phyloP scores from a whole-genome alignment of 2,329 filamentous ascomycete genomes.

The Cercospora nicotianae region DNA sequence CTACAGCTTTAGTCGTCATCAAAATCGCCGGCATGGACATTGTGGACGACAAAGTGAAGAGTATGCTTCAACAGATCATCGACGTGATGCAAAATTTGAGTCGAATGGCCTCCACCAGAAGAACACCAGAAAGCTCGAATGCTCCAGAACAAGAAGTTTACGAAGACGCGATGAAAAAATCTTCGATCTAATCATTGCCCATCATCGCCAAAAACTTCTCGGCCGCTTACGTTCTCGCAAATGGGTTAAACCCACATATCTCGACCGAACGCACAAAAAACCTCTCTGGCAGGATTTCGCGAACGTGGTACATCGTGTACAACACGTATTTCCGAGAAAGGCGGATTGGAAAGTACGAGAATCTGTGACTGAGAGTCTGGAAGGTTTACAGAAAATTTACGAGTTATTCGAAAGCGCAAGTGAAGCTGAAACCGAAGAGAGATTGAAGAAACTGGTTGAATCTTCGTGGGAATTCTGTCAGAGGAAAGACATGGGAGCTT shows the following conservation, averaged over 20 bases:
- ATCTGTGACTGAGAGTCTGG: not conserved
- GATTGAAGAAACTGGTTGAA: conserved; percentile 6
- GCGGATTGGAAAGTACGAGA: conserved; percentile 9
- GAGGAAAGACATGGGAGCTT: not conserved
- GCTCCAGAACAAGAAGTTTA: too few relatives aligned
- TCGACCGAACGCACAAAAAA: conserved; percentile 21
- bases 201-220: conserved; percentile 19
- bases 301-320: conserved; percentile 17
- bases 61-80: conserved; percentile 12
- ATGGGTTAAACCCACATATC: conserved; percentile 18
- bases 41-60: conserved; percentile 13
- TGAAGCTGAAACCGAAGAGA: not conserved
- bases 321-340: conserved; percentile 15
- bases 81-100: conserved; percentile 3
- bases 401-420: conserved; percentile 7
- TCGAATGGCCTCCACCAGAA: not conserved
- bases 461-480: conserved; percentile 12
- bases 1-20: not conserved
- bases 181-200: conserved; percentile 12
- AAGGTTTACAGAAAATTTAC: not conserved
- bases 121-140: not conserved
- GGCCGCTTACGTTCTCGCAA: conserved; percentile 18
- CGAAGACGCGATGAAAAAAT: not conserved
- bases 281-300: conserved; percentile 15
- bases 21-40: conserved; percentile 21